Base-by-base conservation (phyloP, 1,284 basidiomycete genomes). In the Tetrapyrgos nigripes region DNA sequence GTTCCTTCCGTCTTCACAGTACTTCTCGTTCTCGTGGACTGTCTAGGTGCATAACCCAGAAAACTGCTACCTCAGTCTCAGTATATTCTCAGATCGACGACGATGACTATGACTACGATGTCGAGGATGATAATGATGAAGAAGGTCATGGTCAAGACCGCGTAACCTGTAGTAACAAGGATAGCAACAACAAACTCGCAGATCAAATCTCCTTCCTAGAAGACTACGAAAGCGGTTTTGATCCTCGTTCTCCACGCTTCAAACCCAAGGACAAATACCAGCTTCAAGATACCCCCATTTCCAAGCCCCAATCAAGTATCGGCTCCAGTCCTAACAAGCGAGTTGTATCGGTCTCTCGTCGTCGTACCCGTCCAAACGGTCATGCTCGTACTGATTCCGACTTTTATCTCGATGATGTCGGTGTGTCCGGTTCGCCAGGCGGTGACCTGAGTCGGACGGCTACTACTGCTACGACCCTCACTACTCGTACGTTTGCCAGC, bases 81-180 rank as follows among this genome's bases (percentile, higher is more conserved):
- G 53, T 62, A 6, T 62, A 62, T 24, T 62, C 61, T 17, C 61
- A 62, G 40, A 48, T 61, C 27, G 60, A 50, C 21, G 58, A 55
- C 5, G 50, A 62, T 13, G 58, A 50, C 24, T 27, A 60, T 11
- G 56, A 59, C 11, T 17, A 26, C 27, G 35, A 46, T n/a, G 55
- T 45, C 17, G 55, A 52, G 27, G 40, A 51, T 2, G 27, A 50
- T n/a, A 28, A 14, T 10, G 31, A 50, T 14, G 48, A 31, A 50
- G 3, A 9, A n/a, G 6, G 27, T 29, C 17, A 6, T n/a, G 37
- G 31, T 14, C 31, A 8, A 33, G n/a, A n/a, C n/a, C n/a, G n/a
- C n/a, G n/a, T n/a, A n/a, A n/a, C n/a, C n/a, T 33, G 9, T 33
- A 33, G 6, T 11, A 17, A 40, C 37, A 40, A 40, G 37, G 19